Evolutionary conservation across 371 early-diverging fungal genomes (phyloP), one percentile per base, ranked within the genome.

Genomic region (Syncephalastrum contaminatum): DNA sequence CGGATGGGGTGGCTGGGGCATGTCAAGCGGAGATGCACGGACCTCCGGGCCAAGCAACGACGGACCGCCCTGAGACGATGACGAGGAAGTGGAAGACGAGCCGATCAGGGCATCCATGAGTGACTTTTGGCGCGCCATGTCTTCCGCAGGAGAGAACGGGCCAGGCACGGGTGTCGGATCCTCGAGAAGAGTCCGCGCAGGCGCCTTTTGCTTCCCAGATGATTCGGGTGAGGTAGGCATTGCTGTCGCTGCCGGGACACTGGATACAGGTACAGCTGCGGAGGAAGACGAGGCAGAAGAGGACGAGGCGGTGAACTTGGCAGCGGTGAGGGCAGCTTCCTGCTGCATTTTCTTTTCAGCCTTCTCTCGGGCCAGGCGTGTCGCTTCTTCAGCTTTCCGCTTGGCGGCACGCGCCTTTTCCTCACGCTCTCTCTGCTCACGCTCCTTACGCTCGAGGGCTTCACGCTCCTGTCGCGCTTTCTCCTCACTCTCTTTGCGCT

Each of bases 401-500:
- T 52, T 62, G 1, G 36, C 36, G 36, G 36, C 36, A 30, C 36
- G 36, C 10, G 30, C 13, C 21, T 36, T 18, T 22, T 49, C 22
- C 13, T 25, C 49, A 3, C 51, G 51, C 18, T 81, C 75, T 25
- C 56, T 58, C 43, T 75, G 66, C 42, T 59, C 54, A 40, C 66
- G 64, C n/a, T 55, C 52, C 8, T 61, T 46, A 20, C 58, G 65
- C 53, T 65, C 66, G 56, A 77, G 67, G 55, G 78, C 85, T 64
- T 74, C 69, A 36, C 60, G 51, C 54, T 78, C 75, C 13, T 69
- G 63, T 12, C 75, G 76, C 45, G 36, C 36, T 30, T 83, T 46
- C 72, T 79, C 69, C 65, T 84, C 78, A n/a, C 81, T 81, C 21
- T 82, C 83, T 48, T 75, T 77, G 40, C 85, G 77, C 19, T 66